Base-by-base conservation (phyloP, 192 early-diverging fungal genomes). In the Linnemannia exigua region DNA sequence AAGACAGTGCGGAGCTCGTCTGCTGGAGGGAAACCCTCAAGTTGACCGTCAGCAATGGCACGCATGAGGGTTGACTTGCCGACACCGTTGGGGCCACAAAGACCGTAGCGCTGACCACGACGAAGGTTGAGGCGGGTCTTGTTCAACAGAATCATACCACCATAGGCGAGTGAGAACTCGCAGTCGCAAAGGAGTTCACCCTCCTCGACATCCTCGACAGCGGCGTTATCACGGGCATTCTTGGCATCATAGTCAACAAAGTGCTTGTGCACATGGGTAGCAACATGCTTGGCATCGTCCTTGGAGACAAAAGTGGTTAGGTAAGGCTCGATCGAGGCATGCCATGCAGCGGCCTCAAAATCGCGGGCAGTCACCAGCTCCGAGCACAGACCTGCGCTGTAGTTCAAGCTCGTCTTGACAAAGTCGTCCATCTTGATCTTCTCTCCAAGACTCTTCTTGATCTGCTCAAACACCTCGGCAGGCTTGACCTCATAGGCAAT, bases 41-140 rank as follows among this genome's bases (percentile, higher is more conserved):
- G 85, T 79, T 95, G 92, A 46, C 93, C 94, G 80, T 94, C 94
- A 72, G 94, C 94, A 79, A 96, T 96, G 76, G 95, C 93, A 71
- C 94, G 89, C 94, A 96, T 94, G 46, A 96, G 90, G 38, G 95
- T 96, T 44, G 94, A 92, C 88, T 96, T 96, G 75, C 95, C 95
- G 79, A 88, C 90, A 86, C 95, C 95, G 89, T 96, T 96, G 77
- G 92, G 91, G 50, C 94, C 95, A 71, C 90, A 90, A 48, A 96
- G 91, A 91, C 93, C 95, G 83, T 96, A 96, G 75, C 93, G 92
- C 66, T 92, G 89, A 84, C 95, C 95, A 89, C 94, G 91, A 83
- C 89, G 89, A n/a, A 96, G 89, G 79, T 82, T 87, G 19, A 89
- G 84, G 66, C 79, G 69, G 22, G 90, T 88, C 76, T 88, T 94